Evolutionary conservation across 208 protist genomes (phyloP), one percentile per base, ranked within the genome.

Genomic region (Leishmania amazonensis): DNA sequence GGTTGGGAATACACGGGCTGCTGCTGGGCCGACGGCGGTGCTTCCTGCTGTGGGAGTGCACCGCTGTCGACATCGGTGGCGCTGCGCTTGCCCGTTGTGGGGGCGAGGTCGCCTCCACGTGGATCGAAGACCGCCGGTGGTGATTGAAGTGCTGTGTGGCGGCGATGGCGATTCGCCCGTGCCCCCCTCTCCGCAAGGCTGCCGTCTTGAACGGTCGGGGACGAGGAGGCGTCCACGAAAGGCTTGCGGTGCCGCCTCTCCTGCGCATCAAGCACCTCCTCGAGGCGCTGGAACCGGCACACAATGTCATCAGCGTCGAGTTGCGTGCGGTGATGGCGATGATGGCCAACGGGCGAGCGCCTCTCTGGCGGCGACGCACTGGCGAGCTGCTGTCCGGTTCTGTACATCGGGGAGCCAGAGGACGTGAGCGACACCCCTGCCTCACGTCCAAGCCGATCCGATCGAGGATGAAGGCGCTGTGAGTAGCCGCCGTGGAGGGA

Each of bases 271-370:
- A 90, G 70, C 3, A 65, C 75, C 45, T 87, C 81, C 28, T 81
- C 85, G 21, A 90, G 81, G 5, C 76, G 80, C 47, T 83, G 87
- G 68, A 77, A 81, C 28, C 87, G 87, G 21, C 70, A 83, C 11
- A 86, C 81, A 24, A 90, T 90, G 53, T 87, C 87, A 40, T 80
- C 51, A 0, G 81, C 74, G 49, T 85, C 11, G n/a, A 87, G 71
- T 8, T 79, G 81, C 47, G 58, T n/a, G 24, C 72, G 70, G n/a
- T 51, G 76, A n/a, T 77, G 28, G 31, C 6, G 54, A 11, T 35
- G 49, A 28, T 8, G 42, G 42, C 70, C 15, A n/a, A 2, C 24
- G 15, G 45, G 75, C 35, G 35, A 60, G 38, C 3, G 53, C 31
- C 13, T 45, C 64, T 51, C 35, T 9, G 62, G 13, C 38, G 76